Percentiles rank a stretch among this genome's conserved stretches.
These are phyloP conservation scores for Aurifilum marmelostoma DNA, from an alignment of 2,329 filamentous ascomycete species.

Conservation along the genomic window DNA sequence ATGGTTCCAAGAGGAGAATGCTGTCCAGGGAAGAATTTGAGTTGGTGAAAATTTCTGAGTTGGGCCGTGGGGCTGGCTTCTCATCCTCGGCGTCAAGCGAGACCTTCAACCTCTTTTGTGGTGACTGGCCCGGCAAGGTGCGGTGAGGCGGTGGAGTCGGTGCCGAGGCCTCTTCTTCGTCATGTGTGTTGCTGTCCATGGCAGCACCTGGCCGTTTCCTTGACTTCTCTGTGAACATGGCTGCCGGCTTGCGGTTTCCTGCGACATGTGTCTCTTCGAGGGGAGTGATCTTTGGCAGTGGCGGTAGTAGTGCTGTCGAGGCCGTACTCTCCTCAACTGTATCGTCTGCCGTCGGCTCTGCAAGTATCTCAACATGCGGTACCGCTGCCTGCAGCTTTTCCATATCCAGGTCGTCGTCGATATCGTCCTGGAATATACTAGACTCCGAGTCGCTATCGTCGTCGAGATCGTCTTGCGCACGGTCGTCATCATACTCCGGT, in stretches of 20 bases:
- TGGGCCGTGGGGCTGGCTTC: slow-evolving; percentile 25
- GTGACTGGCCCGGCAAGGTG: slow-evolving; percentile 37
- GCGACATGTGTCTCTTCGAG: slow-evolving; percentile 56
- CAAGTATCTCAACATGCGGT: slow-evolving; percentile 49
- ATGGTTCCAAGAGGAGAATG: slow-evolving; percentile 28
- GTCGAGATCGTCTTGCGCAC: slow-evolving; percentile 35
- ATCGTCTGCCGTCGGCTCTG: slow-evolving; percentile 41
- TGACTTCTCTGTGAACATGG: slow-evolving; percentile 49
- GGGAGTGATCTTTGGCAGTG: slow-evolving; percentile 53
- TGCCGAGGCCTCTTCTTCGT: slow-evolving; percentile 41
- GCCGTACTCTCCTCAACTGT: slow-evolving; percentile 33
- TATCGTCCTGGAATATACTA: slow-evolving; percentile 50
- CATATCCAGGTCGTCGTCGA: slow-evolving; percentile 45
- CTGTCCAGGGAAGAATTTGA: slow-evolving; percentile 36
- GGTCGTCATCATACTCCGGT: slow-evolving; percentile 34
- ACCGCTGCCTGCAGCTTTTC: slow-evolving; percentile 48
- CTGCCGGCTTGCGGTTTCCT: slow-evolving; percentile 50
- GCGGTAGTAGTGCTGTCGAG: slow-evolving; percentile 48
- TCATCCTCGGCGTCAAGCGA: slow-evolving; percentile 26
- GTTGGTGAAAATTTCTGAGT: slow-evolving; percentile 30
- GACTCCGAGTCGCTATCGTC: slow-evolving; percentile 44
- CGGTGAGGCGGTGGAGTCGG: slow-evolving; percentile 40
- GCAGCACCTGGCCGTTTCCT: slow-evolving; percentile 43
- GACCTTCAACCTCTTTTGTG: slow-evolving; percentile 37
- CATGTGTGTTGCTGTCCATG: slow-evolving; percentile 52